A percentile compares a stretch with the other conserved stretches of the same genome.
Conservation (phyloP, 2,329 filamentous ascomycete genomes). For the Penicillium paneum region DNA sequence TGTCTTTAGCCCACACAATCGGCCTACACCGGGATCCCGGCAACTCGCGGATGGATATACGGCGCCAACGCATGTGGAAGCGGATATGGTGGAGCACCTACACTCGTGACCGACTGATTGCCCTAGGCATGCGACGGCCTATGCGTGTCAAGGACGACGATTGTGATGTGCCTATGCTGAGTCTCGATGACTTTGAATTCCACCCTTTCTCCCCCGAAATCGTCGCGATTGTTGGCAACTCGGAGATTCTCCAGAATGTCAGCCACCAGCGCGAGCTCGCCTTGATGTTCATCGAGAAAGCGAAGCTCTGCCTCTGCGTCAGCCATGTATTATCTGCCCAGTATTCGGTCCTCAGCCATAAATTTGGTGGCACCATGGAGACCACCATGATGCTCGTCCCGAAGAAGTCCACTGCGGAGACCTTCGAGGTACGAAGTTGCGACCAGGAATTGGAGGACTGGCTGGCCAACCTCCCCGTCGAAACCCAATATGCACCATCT, state of each 20-base stretch:
- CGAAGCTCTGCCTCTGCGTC: conserved; percentile 83
- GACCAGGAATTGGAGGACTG: conserved; percentile 77
- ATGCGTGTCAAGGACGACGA: conserved; percentile 91
- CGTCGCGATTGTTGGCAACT: conserved; percentile 65
- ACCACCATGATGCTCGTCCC: conserved; percentile 86
- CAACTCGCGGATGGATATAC: conserved; percentile 69
- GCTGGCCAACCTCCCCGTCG: conserved; percentile 67
- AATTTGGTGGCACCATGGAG: conserved; percentile 68
- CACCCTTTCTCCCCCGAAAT: conserved; percentile 64
- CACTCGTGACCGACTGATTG: conserved; percentile 89
- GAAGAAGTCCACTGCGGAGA: conserved; percentile 80
- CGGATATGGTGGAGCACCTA: conserved; percentile 98
- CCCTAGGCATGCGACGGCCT: conserved; percentile 87
- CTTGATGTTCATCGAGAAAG: conserved; percentile 86
- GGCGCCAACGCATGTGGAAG: conserved; percentile 83
- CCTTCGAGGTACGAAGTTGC: conserved; percentile 73
- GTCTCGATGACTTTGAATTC: conserved; percentile 79
- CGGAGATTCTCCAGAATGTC: conserved; percentile 66
- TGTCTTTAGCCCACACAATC: conserved; percentile 89
- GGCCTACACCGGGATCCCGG: conserved; percentile 84
- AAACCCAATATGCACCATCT: conserved; percentile 67
- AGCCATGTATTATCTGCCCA: conserved; percentile 86
- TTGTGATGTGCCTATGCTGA: conserved; percentile 89
- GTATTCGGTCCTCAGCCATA: conserved; percentile 84
- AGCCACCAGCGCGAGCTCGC: conserved; percentile 75